Conservation (phyloP, 257 asterid genomes). For the Perilla frutescens region DNA sequence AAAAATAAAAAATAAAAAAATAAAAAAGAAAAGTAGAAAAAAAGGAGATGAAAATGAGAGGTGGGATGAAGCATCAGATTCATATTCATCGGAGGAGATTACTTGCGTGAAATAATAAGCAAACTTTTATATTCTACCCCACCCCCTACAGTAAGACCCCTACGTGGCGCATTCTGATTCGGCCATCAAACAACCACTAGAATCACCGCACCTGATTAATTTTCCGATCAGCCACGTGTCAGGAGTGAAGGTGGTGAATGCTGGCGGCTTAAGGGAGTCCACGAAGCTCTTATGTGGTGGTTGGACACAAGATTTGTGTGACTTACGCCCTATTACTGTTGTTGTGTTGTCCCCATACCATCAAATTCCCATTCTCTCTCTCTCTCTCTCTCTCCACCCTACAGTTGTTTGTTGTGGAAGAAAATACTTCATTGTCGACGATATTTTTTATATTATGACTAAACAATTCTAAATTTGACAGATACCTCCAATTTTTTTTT, state of each 20-base stretch:
- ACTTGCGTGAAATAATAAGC: conserved; percentile 36
- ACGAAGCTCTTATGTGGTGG: conserved; percentile 32
- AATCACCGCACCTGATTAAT: conserved; percentile 9
- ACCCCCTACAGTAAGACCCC: neutral
- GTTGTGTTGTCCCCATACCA: neutral
- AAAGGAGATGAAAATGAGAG: conserved; percentile 15
- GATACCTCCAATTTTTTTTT: too few relatives aligned
- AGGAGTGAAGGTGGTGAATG: neutral
- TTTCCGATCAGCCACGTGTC: conserved; percentile 32
- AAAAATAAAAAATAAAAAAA: neutral
- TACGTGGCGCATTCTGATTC: conserved; percentile 29
- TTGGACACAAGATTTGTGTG: conserved; percentile 35
- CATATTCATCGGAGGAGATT: conserved; percentile 33
- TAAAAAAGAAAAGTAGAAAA: neutral
- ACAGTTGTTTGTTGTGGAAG: too few relatives aligned
- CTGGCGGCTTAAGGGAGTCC: conserved; percentile 39
- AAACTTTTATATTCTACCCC: conserved; percentile 13
- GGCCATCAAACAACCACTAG: conserved; percentile 24
- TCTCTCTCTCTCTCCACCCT: neutral
- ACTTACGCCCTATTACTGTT: neutral
- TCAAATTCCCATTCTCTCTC: neutral
- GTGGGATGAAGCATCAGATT: conserved; percentile 26
- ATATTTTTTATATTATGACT: too few relatives aligned
- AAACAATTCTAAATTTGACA: too few relatives aligned
- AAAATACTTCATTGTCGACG: too few relatives aligned